These are phyloP conservation scores for Xylariaceae sp. DNA, from an alignment of 2,329 filamentous ascomycete species.

Conservation along the genomic window DNA sequence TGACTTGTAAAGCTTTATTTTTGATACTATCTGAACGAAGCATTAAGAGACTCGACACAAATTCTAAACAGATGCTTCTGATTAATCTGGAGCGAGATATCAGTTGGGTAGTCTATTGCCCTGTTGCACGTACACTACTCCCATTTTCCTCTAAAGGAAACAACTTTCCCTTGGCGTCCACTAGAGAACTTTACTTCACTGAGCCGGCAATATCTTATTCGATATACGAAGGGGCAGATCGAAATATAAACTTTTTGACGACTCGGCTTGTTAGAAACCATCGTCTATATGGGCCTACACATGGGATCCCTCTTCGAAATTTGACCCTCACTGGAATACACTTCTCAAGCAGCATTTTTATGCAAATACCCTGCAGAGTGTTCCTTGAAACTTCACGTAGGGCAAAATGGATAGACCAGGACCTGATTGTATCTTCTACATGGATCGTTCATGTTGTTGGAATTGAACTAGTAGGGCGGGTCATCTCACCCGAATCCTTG, in stretches of 20 bases:
- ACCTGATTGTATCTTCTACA: constrained; percentile 8
- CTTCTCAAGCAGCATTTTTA: constrained; percentile 2
- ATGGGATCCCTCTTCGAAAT: constrained; percentile 9
- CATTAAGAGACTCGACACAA: constrained; percentile 7
- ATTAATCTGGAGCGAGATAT: constrained; percentile 4
- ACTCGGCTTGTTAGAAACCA: constrained; percentile 8
- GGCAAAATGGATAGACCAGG: constrained; percentile 5
- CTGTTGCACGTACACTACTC: constrained; percentile 6
- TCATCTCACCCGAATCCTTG: constrained; percentile 9
- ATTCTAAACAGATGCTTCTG: constrained; percentile 6
- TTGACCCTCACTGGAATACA: constrained; percentile 2
- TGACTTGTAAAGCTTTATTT: constrained; percentile 8
- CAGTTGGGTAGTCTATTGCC: constrained; percentile 11
- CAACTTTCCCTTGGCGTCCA: constrained; percentile 1
- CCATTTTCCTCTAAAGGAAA: constrained; percentile 3
- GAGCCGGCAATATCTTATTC: neutral
- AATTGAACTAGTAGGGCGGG: neutral
- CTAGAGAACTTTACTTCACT: neutral
- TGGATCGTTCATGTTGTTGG: constrained; percentile 10
- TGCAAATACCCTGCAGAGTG: neutral
- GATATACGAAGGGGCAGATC: constrained; percentile 2
- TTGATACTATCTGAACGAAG: constrained; percentile 7
- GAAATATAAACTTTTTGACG: constrained; percentile 2
- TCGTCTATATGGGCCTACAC: constrained; percentile 5
- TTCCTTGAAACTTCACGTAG: constrained; percentile 5